Conservation (phyloP, 805 yeast genomes). For the Metschnikowia vanudenii region DNA sequence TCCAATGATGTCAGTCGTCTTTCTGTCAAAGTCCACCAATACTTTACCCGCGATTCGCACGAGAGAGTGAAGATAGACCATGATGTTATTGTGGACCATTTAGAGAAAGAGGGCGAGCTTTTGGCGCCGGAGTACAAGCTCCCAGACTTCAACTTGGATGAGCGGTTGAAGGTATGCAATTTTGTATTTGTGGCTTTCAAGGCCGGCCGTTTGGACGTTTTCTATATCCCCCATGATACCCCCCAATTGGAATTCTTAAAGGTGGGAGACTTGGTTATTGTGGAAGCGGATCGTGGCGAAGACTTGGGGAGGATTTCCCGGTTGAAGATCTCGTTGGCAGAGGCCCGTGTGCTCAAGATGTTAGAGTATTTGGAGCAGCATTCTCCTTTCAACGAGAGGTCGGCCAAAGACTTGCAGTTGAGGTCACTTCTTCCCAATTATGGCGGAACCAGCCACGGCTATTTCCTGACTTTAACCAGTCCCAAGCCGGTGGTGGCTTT, state of each 20-base stretch:
- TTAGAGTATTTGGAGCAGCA: slow-evolving; percentile 71
- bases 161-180: not conserved
- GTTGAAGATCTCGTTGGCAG: slow-evolving; percentile 57
- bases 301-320: slow-evolving; percentile 69
- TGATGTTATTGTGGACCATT: not conserved
- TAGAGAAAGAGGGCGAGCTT: not conserved
- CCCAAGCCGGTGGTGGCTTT: slow-evolving; percentile 67
- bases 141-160: slow-evolving; percentile 1
- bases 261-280: slow-evolving; percentile 70
- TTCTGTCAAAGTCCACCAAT: slow-evolving; percentile 25
- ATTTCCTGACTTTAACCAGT: not conserved
- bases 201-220: slow-evolving; percentile 76
- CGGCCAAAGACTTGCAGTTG: slow-evolving; percentile 26
- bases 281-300: slow-evolving; percentile 80
- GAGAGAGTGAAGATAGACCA: slow-evolving; percentile 38
- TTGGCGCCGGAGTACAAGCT: slow-evolving; percentile 4
- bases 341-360: slow-evolving; percentile 65
- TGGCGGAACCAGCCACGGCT: not conserved
- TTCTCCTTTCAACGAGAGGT: slow-evolving; percentile 48
- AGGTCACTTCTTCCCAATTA: slow-evolving; percentile 17
- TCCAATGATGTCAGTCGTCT: not conserved
- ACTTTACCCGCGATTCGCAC: slow-evolving; percentile 40
- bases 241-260: slow-evolving; percentile 32
- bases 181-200: slow-evolving; percentile 61
- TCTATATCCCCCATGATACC: slow-evolving; percentile 47